Conservation (phyloP, 1,139 yeast species). For the Hyphopichia fennica region DNA sequence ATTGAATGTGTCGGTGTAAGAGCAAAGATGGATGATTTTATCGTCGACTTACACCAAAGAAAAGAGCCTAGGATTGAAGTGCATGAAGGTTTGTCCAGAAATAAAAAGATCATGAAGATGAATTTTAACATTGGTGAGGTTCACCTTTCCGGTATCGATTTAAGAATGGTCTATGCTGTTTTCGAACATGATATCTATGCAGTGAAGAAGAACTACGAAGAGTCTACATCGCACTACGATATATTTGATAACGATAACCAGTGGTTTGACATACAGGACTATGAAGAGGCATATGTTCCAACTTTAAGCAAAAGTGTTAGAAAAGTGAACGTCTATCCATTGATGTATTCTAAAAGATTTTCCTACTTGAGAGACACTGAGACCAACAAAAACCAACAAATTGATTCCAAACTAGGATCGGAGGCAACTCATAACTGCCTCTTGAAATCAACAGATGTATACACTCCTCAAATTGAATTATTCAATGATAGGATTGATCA, state of each 20-base stretch:
- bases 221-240: slow-evolving; percentile 18
- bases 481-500: slow-evolving; percentile 27
- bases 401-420: slow-evolving; percentile 20
- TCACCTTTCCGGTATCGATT: slow-evolving; percentile 39
- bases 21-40: slow-evolving; percentile 40
- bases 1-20: slow-evolving; percentile 41
- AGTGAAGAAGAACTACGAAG: slow-evolving; percentile 10
- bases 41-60: slow-evolving; percentile 48
- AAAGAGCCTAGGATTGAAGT: slow-evolving; percentile 36
- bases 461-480: slow-evolving; percentile 28
- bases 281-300: slow-evolving; percentile 38
- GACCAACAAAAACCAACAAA: slow-evolving; percentile 10
- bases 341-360: slow-evolving; percentile 38
- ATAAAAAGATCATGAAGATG: slow-evolving; percentile 41
- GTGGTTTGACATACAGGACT: slow-evolving; percentile 48
- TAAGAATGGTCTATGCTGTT: slow-evolving; percentile 33
- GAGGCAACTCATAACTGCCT: slow-evolving; percentile 34
- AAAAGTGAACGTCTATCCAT: slow-evolving; percentile 29
- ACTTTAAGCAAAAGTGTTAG: slow-evolving; percentile 23
- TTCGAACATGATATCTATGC: slow-evolving; percentile 31
- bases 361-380: slow-evolving; percentile 42
- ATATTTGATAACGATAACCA: slow-evolving; percentile 34
- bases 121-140: slow-evolving; percentile 46
- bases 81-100: slow-evolving; percentile 31
- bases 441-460: slow-evolving; percentile 25